Conservation (phyloP, 2,329 filamentous ascomycete species). For the Aspergillus brasiliensis region DNA sequence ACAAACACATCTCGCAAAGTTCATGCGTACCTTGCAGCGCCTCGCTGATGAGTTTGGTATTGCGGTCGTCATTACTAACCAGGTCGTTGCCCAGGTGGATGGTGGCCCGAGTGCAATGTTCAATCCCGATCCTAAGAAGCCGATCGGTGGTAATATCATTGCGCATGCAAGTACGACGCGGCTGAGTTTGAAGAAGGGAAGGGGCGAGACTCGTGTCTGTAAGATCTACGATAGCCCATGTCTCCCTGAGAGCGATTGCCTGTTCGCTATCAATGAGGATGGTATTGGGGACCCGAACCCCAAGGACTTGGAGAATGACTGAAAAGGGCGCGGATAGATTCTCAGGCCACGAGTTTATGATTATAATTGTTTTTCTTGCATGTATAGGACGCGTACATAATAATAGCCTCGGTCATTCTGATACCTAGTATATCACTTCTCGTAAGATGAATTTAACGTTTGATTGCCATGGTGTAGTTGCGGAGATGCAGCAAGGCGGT, state of each 20-base stretch:
- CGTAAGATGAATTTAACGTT: no score
- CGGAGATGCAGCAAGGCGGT: constrained; percentile 11
- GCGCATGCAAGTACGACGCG: constrained; percentile 95
- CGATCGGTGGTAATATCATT: constrained; percentile 98
- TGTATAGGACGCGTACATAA: background rate
- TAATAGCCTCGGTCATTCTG: background rate
- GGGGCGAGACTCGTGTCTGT: constrained; percentile 92
- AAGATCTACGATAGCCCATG: constrained; percentile 99
- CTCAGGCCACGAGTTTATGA: constrained; percentile 26
- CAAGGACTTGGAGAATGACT: constrained; percentile 90
- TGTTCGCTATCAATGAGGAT: constrained; percentile 96
- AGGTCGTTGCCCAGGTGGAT: constrained; percentile 97
- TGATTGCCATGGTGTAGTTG: background rate
- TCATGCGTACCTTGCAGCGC: constrained; percentile 51
- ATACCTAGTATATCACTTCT: background rate
- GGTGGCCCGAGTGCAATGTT: constrained; percentile 97
- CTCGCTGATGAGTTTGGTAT: constrained; percentile 81
- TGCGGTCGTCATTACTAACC: constrained; percentile 97
- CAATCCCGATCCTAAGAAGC: constrained; percentile 98
- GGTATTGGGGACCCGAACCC: constrained; percentile 94
- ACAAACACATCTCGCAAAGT: constrained; percentile 61
- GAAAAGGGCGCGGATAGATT: constrained; percentile 18
- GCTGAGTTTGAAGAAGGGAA: constrained; percentile 91
- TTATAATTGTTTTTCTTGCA: constrained; percentile 21
- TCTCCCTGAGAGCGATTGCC: constrained; percentile 89